Percentiles rank a stretch among this genome's conserved stretches.
These are phyloP conservation scores for Haplosporangium sp. DNA, from an alignment of 371 early-diverging fungal species.

Conservation along the genomic window DNA sequence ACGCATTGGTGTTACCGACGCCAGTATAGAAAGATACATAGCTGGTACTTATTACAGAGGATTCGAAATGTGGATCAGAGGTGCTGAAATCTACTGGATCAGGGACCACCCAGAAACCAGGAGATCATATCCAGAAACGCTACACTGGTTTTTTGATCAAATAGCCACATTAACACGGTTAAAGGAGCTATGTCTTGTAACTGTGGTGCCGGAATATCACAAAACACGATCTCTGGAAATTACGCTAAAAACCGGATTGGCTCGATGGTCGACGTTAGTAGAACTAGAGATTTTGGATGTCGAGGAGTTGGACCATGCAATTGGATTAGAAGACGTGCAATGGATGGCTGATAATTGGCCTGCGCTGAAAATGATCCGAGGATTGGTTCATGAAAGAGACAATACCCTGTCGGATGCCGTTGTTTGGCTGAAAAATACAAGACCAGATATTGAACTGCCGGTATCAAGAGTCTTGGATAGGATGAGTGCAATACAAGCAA, in stretches of 20 bases:
- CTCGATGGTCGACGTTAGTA: conserved; percentile 3
- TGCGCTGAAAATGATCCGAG: conserved; percentile 3
- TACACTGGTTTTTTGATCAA: conserved; percentile 16
- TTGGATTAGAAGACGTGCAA: conserved; percentile 12
- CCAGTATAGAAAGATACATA: not conserved
- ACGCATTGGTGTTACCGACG: not conserved
- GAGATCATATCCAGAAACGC: not conserved
- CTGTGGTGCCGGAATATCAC: not conserved
- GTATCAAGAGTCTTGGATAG: too few relatives aligned
- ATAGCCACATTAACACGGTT: not conserved
- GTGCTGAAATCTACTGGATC: not conserved
- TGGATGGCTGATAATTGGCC: conserved; percentile 30
- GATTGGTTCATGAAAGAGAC: conserved; percentile 5
- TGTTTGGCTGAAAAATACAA: conserved; percentile 1
- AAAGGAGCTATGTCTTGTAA: conserved; percentile 14
- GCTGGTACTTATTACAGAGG: not conserved
- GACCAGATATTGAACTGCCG: conserved; percentile 17
- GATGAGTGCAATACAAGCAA: too few relatives aligned
- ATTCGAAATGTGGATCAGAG: not conserved
- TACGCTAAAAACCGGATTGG: conserved; percentile 13
- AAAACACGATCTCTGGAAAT: conserved; percentile 1
- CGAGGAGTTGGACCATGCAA: conserved; percentile 1
- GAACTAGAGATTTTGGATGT: conserved; percentile 18
- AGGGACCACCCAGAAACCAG: not conserved
- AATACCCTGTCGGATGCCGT: not conserved